Evolutionary conservation across 306 rosid species (phyloP), one percentile per base, ranked within the genome.

Genomic region (Fragaria vesca): DNA sequence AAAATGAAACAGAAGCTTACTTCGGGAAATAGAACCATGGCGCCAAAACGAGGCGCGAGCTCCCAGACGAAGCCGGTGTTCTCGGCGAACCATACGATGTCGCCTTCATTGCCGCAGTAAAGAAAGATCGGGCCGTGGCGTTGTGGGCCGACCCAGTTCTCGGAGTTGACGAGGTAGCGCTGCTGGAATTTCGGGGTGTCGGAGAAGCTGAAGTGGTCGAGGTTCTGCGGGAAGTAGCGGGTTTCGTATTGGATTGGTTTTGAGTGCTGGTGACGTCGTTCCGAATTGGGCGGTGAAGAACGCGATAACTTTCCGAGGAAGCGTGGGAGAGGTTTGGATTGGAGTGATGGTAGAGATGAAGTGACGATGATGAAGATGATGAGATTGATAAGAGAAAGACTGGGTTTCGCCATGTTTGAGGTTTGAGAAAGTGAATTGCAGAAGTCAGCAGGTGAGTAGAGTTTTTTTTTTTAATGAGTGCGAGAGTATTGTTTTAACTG

Each of bases 91-190:
- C 97, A 94, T 3, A 66, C 86, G 80, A 94, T 94, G 71, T 87
- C 93, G 9, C 98, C 97, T 85, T 94, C 98, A 77, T 94, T 94
- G 73, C 98, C 98, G 76, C 96, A 91, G 86, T 94, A 92, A 71
- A 92, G 50, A 85, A 94, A 92, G 72, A 94, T 89, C 42, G 98
- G 97, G 40, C 92, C 97, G 9, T 76, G 54, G 4, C 82, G 81
- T 17, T 76, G 61, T 12, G 89, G 78, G 20, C 89, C 90, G 2
- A 30, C 55, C 98, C 97, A 94, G 81, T 90, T 78, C n/a, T 87
- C 84, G 69, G 90, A 79, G 85, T 71, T 90, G 87, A 94, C 80
- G 47, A 92, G 93, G 90, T 94, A 94, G n/a, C 93, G 87, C 82
- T 92, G 98, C 32, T 40, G 81, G 76, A 92, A 91, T 1, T 48